Percentiles rank a stretch among this genome's conserved stretches.
Conservation (phyloP, 2,329 filamentous ascomycete species). For the Raffaelea deltoideospora region DNA sequence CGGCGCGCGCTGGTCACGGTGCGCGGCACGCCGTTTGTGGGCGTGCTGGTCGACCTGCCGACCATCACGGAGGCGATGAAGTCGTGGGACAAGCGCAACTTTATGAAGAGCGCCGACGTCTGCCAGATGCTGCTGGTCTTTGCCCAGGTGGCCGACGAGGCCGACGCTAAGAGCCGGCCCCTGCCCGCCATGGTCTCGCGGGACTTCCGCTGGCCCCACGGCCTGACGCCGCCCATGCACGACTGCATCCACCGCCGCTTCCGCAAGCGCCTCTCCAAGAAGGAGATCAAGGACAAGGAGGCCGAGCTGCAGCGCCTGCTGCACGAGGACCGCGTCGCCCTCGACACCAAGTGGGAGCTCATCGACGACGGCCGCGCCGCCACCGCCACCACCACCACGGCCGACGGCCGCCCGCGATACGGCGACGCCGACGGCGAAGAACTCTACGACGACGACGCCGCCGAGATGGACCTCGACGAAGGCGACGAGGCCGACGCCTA, state of each 20-base stretch:
- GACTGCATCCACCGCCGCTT: slow-evolving; percentile 72
- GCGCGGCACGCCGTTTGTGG: slow-evolving; percentile 57
- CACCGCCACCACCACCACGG: slow-evolving; percentile 9
- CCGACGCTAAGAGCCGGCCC: slow-evolving; percentile 49
- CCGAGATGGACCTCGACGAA: slow-evolving; percentile 25
- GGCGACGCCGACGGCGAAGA: slow-evolving; percentile 19
- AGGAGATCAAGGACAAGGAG: slow-evolving; percentile 76
- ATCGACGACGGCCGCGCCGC: slow-evolving; percentile 33
- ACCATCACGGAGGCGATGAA: slow-evolving; percentile 87
- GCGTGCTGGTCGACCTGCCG: slow-evolving; percentile 66
- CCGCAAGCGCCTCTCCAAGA: slow-evolving; percentile 65
- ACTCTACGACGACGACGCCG: slow-evolving; percentile 40
- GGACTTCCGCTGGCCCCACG: slow-evolving; percentile 66
- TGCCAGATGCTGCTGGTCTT: slow-evolving; percentile 80
- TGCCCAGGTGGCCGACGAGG: slow-evolving; percentile 47
- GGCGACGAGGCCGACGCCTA: slow-evolving; percentile 38
- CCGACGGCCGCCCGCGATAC: too few relatives aligned
- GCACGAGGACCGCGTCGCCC: slow-evolving; percentile 47
- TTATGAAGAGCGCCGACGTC: slow-evolving; percentile 80
- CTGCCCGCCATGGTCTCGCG: slow-evolving; percentile 57
- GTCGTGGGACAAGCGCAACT: slow-evolving; percentile 76
- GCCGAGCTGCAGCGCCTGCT: slow-evolving; percentile 62
- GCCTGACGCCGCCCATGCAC: slow-evolving; percentile 76
- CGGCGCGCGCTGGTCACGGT: slow-evolving; percentile 60
- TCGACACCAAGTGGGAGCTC: slow-evolving; percentile 48